Percentiles rank a stretch among this genome's conserved stretches.
phyloP scores from a whole-genome alignment of 768 basidiomycete genomes.

The Phaffia tasmanica region DNA sequence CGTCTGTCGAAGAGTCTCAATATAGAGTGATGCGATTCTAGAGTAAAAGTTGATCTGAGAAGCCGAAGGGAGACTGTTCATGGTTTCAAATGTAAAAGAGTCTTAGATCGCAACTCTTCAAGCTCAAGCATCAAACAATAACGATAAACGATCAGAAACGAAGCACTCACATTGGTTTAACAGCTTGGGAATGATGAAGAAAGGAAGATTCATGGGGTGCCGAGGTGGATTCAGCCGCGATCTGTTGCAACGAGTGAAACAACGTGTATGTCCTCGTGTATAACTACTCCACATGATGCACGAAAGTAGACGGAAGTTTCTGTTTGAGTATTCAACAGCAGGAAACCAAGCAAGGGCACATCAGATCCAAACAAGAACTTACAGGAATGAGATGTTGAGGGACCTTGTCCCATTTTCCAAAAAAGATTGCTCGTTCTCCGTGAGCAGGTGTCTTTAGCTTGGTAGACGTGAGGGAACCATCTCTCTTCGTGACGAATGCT shows the following conservation, averaged over 20 bases:
- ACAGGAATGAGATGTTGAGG: constrained; percentile 24
- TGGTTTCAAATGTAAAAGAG: background rate
- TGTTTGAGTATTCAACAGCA: background rate
- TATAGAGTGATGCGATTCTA: constrained; percentile 17
- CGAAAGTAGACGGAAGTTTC: background rate
- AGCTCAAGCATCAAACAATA: background rate
- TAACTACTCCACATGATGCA: background rate
- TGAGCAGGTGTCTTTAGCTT: background rate
- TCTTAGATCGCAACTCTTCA: too few species aligned
- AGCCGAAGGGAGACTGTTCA: constrained; percentile 7
- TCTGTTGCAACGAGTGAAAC: constrained; percentile 20
- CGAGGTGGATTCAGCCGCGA: constrained; percentile 3
- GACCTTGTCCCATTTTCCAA: constrained; percentile 16
- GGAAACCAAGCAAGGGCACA: background rate
- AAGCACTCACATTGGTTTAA: background rate
- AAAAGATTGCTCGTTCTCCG: constrained; percentile 18
- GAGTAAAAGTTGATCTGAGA: constrained; percentile 21
- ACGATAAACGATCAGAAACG: background rate
- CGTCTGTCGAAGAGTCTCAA: constrained; percentile 18
- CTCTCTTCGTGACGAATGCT: background rate
- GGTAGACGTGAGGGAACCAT: background rate
- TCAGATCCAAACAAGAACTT: background rate
- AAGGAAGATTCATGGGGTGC: background rate
- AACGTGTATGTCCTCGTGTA: constrained; percentile 22
- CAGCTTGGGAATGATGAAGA: background rate